Conservation (phyloP, 2,329 filamentous ascomycete species). For the Cladobotryum mycophilum region DNA sequence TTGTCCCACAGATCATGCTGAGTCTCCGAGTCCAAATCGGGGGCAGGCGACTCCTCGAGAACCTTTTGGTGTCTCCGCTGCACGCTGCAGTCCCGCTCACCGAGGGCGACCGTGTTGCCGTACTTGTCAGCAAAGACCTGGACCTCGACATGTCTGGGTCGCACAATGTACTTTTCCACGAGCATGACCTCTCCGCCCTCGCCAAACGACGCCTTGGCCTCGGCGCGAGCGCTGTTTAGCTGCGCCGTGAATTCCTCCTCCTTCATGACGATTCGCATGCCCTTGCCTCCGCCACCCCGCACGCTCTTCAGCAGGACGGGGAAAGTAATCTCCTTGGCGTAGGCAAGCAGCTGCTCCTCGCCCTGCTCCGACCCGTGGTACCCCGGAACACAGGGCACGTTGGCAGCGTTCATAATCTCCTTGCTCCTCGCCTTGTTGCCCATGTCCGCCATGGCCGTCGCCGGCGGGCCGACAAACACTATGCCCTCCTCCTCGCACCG, state of each 20-base stretch:
- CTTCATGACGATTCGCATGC: slow-evolving; percentile 67
- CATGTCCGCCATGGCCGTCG: slow-evolving; percentile 78
- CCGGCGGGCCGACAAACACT: slow-evolving; percentile 88
- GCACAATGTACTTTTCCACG: slow-evolving; percentile 75
- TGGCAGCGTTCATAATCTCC: slow-evolving; percentile 93
- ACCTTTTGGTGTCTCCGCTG: slow-evolving; percentile 88
- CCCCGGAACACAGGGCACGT: slow-evolving; percentile 91
- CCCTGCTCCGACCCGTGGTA: slow-evolving; percentile 88
- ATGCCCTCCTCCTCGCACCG: slow-evolving; percentile 85
- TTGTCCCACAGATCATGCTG: slow-evolving; percentile 59
- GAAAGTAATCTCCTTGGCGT: slow-evolving; percentile 65
- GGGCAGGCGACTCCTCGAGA: slow-evolving; percentile 81
- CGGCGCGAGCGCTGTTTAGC: slow-evolving; percentile 64
- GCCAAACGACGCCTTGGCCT: slow-evolving; percentile 74
- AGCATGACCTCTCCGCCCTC: slow-evolving; percentile 74
- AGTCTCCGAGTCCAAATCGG: slow-evolving; percentile 53
- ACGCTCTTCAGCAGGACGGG: slow-evolving; percentile 76
- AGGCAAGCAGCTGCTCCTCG: slow-evolving; percentile 49
- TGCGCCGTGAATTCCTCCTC: slow-evolving; percentile 65
- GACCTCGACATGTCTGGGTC: slow-evolving; percentile 80
- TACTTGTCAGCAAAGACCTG: slow-evolving; percentile 82
- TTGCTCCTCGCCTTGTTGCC: slow-evolving; percentile 90
- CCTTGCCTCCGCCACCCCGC: slow-evolving; percentile 76
- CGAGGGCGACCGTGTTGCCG: slow-evolving; percentile 74
- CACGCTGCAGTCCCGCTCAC: slow-evolving; percentile 82